Base-by-base conservation (phyloP, 257 asterid genomes). In the Solanum chilense region DNA sequence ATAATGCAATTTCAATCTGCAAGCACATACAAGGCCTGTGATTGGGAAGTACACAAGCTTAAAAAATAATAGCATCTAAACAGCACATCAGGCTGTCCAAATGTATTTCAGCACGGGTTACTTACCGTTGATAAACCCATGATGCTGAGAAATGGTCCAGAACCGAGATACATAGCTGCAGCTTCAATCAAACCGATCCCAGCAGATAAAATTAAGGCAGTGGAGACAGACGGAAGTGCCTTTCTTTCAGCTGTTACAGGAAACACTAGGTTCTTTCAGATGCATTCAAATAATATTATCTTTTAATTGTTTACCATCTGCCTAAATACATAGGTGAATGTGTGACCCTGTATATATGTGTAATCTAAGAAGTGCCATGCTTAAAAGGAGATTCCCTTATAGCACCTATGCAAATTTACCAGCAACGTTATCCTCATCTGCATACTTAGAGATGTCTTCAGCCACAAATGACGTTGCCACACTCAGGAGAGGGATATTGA, bases 401-500 rank as follows among this genome's bases (percentile, higher is more conserved):
- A 64, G 68, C 69, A 66, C 9, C 49, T n/a, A 15, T 70, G 69
- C 45, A 70, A 77, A 39, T 39, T 87, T 78, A 90, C 92, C 91
- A 77, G 92, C 76, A 23, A 73, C n/a, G 12, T 88, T 85, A 52
- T 76, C 85, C 84, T 82, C 66, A 37, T 81, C 81, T 29, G 83
- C 88, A 45, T 84, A 86, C 88, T 87, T 88, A 18, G 91, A 90
- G 87, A 91, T 91, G 86, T 91, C 93, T 88, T 91, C 93, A 23
- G 93, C 93, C 58, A 91, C 93, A 42, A 91, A 91, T 2, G 93
- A 91, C 68, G 93, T 91, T 37, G 93, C 89, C 84, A 90, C 93
- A 84, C 91, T 91, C 14, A 91, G 93, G 39, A 91, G 90, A 71
- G 93, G 93, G 42, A 90, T 91, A 71, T 91, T 91, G 88, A 91